Conservation (phyloP, 148 eudicot genomes). For the Diospyros lotus region DNA sequence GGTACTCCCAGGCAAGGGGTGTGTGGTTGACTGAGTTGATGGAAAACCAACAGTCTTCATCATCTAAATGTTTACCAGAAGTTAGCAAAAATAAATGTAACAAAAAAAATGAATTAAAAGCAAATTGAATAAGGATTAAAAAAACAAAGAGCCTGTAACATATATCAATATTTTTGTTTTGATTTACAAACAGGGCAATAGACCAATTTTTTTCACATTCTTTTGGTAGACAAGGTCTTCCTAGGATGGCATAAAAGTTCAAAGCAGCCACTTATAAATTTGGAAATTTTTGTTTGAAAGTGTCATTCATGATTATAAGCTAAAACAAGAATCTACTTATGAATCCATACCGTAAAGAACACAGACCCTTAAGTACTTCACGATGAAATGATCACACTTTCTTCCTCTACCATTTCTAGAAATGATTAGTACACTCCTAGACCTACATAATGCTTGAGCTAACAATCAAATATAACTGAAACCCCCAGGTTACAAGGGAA, state of each 20-base stretch:
- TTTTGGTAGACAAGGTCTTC: neutral
- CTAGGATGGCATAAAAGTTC: neutral
- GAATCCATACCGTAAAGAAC: neutral
- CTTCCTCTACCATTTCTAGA: neutral
- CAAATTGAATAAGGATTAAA: neutral
- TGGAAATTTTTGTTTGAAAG: neutral
- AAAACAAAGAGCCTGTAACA: neutral
- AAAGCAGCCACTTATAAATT: neutral
- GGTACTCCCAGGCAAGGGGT: conserved; percentile 43
- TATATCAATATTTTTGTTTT: neutral
- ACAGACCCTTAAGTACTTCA: neutral
- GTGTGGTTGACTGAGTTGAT: conserved; percentile 47
- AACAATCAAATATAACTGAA: too few relatives aligned
- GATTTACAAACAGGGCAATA: neutral
- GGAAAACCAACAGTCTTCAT: conserved; percentile 53
- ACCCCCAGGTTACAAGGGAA: too few relatives aligned
- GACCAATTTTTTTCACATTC: neutral
- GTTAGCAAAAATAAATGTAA: neutral
- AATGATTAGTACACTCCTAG: too few relatives aligned
- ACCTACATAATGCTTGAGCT: too few relatives aligned
- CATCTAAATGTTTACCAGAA: conserved; percentile 35
- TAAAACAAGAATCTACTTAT: neutral
- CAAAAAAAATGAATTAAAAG: neutral
- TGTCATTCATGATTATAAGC: neutral
- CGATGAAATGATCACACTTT: neutral